phyloP scores from a whole-genome alignment of 2,329 filamentous ascomycete species.

The Fusarium heterosporum region DNA sequence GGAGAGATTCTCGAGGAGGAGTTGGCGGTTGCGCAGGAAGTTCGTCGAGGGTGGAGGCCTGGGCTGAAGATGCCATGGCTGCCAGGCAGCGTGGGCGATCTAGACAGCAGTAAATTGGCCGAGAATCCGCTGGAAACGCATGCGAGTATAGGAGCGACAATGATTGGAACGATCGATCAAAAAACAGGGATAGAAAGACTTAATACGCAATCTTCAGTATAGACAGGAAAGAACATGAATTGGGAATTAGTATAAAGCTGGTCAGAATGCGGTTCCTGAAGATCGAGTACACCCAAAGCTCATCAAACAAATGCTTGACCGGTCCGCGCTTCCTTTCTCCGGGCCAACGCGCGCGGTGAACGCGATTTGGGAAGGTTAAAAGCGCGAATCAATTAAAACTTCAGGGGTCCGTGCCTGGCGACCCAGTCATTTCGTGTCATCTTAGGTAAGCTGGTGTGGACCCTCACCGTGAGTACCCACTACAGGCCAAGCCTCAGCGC shows the following conservation, averaged over 20 bases:
- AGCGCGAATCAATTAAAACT: conserved; percentile 46
- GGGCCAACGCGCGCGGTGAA: conserved; percentile 41
- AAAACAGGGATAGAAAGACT: conserved; percentile 7
- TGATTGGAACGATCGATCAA: conserved; percentile 6
- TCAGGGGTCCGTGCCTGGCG: conserved; percentile 35
- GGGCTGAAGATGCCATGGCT: conserved; percentile 58
- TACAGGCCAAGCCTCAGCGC: neutral
- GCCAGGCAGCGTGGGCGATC: conserved; percentile 55
- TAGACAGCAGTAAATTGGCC: conserved; percentile 52
- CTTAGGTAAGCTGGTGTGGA: conserved; percentile 20
- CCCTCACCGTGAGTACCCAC: neutral
- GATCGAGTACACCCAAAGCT: conserved; percentile 16
- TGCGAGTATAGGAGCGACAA: conserved; percentile 26
- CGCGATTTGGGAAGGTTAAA: conserved; percentile 36
- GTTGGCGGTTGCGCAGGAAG: conserved; percentile 73
- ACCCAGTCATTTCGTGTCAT: neutral
- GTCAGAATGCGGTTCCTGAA: conserved; percentile 20
- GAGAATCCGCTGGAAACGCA: conserved; percentile 40
- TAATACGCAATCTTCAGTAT: neutral
- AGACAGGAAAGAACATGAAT: neutral
- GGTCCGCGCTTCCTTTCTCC: conserved; percentile 39
- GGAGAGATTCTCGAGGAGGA: conserved; percentile 68
- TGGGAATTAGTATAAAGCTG: neutral
- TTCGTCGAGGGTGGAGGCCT: conserved; percentile 60
- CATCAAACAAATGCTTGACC: conserved; percentile 31